Evolutionary conservation across 345 rosid genomes (phyloP).

Genomic region (Eucalyptus leucophloia): DNA sequence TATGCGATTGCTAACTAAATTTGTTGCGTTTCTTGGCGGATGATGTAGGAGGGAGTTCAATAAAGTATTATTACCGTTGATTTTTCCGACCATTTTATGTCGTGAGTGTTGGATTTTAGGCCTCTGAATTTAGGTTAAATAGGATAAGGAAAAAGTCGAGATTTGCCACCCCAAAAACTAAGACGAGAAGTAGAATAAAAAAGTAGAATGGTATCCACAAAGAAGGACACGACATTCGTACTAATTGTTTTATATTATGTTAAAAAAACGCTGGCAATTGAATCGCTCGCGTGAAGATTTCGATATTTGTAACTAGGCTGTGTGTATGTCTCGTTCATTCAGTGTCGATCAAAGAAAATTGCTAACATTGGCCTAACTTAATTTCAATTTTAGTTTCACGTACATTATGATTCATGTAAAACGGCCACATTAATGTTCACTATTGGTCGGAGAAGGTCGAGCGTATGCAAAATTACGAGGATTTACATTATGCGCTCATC

Average conservation of each 20-base stretch:
- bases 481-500: neutral
- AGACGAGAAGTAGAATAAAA: neutral
- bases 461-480: neutral
- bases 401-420: neutral
- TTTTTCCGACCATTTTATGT: neutral
- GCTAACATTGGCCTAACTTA: neutral
- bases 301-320: neutral
- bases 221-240: neutral
- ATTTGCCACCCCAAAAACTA: neutral
- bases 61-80: neutral
- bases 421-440: neutral
- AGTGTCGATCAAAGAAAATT: neutral
- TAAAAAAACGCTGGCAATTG: neutral
- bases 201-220: neutral
- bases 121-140: neutral
- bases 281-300: neutral
- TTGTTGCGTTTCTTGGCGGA: neutral
- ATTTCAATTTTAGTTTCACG: neutral
- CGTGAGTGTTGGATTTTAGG: neutral
- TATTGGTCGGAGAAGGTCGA: neutral
- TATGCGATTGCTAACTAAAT: neutral
- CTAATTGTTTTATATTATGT: neutral
- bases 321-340: neutral
- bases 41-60: neutral
- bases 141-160: neutral